phyloP scores from a whole-genome alignment of 2,329 filamentous ascomycete genomes.

The Daldinia eschscholtzii region DNA sequence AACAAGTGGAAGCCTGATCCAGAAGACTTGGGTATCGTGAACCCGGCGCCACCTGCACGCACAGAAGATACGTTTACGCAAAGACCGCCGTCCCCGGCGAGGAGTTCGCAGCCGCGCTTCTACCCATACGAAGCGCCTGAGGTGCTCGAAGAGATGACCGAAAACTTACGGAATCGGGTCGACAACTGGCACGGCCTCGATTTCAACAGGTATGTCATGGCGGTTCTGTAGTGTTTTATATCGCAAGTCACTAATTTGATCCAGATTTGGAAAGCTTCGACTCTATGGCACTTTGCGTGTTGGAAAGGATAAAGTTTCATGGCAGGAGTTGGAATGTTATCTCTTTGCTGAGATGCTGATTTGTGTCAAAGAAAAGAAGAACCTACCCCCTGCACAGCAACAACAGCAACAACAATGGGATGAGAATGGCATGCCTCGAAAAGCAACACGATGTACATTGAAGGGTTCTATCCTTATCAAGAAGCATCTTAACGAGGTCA shows the following conservation, averaged over 20 bases:
- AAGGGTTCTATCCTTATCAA: conserved; percentile 99
- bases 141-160: conserved; percentile 85
- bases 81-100: conserved; percentile 70
- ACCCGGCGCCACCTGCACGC: conserved; percentile 59
- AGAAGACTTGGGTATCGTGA: conserved; percentile 77
- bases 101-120: conserved; percentile 67
- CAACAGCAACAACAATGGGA: conserved; percentile 77
- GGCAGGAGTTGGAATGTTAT: conserved; percentile 98
- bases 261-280: conserved; percentile 90
- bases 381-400: conserved; percentile 64
- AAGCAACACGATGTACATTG: conserved; percentile 82
- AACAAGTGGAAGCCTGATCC: conserved; percentile 90
- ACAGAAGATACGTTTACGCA: conserved; percentile 66
- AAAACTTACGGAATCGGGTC: conserved; percentile 85
- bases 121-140: conserved; percentile 81
- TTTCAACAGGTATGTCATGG: conserved; percentile 74
- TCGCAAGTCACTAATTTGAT: conserved; percentile 47
- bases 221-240: not conserved
- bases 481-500: conserved; percentile 93
- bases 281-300: conserved; percentile 91
- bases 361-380: conserved; percentile 97
- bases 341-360: conserved; percentile 99
- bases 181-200: conserved; percentile 99
- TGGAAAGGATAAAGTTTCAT: conserved; percentile 94
- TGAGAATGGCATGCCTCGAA: conserved; percentile 68